These are phyloP conservation scores for Wickerhamiella cacticola DNA, from an alignment of 805 yeast species.

Conservation along the genomic window DNA sequence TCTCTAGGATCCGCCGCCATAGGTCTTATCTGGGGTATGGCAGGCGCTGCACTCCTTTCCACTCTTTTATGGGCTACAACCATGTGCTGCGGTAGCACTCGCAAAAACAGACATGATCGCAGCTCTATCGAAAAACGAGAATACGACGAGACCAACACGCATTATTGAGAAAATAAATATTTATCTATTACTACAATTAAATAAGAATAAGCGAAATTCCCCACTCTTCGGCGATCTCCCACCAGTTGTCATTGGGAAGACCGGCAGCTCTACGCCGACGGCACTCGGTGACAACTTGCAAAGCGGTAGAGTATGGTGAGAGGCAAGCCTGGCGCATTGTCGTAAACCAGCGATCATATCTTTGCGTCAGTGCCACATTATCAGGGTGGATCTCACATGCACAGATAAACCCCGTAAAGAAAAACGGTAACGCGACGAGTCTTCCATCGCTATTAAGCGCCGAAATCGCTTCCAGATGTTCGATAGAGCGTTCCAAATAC, in stretches of 20 bases:
- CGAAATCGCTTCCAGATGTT: constrained; percentile 53
- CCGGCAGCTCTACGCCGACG: constrained; percentile 61
- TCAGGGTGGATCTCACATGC: constrained; percentile 62
- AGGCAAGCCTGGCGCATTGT: constrained; percentile 42
- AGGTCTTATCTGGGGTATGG: constrained; percentile 58
- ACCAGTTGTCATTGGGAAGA: constrained; percentile 52
- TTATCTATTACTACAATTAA: constrained; percentile 26
- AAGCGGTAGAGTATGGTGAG: constrained; percentile 78
- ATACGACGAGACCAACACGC: neutral
- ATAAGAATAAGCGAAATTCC: constrained; percentile 70
- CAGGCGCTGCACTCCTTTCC: constrained; percentile 36
- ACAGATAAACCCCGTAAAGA: constrained; percentile 84
- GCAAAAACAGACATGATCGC: constrained; percentile 10
- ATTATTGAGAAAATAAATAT: constrained; percentile 6
- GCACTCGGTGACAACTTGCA: constrained; percentile 75
- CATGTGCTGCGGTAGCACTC: constrained; percentile 34
- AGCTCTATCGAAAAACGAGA: neutral
- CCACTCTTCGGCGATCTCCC: constrained; percentile 69
- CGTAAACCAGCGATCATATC: constrained; percentile 54
- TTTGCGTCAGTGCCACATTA: constrained; percentile 41
- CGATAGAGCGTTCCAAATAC: constrained; percentile 47
- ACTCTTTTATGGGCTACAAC: constrained; percentile 34
- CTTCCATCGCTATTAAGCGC: constrained; percentile 34
- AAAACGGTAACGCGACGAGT: constrained; percentile 57
- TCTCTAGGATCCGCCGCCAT: constrained; percentile 39